Evolutionary conservation across 441 rosid species (phyloP), one percentile per base, ranked within the genome.

Genomic region (Populus hybrid): DNA sequence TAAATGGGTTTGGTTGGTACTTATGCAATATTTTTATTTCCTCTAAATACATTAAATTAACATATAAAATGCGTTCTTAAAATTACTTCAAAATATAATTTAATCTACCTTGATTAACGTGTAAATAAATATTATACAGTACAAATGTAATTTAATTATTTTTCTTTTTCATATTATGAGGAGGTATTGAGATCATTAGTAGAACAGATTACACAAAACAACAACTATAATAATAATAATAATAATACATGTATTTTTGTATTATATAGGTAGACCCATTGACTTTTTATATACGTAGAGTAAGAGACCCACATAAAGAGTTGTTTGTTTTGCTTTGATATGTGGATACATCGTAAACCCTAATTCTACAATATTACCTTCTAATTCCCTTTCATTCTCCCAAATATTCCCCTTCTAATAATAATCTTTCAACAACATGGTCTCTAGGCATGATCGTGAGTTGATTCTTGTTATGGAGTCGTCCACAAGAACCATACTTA

Each of bases 301-400:
- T 18, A 34, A 79, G 74, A 80, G 79, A 78, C 74, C 83, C 87
- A 82, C 75, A 83, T 73, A 84, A 82, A 85, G 88, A 67, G 79
- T 26, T 19, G 80, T 86, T 90, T 88, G 88, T 85, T 84, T 84
- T 85, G 86, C 79, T 81, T 86, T 81, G 71, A 71, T 80, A 71
- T 80, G 70, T 74, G 83, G 78, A 80, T 77, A 76, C 79, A 86
- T 80, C 81, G 82, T 80, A 83, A 85, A 79, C 83, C 83, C 86
- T 83, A 81, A 81, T 79, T 82, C 79, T 77, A 71, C 69, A 28
- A 28, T 28, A 74, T 82, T 79, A 86, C 79, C 88, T 84, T 87
- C 90, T 88, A 87, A 88, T 90, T 87, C 90, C 82, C 84, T 86
- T 81, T 82, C 85, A 84, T 84, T 79, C 89, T 85, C 94, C 90